Conservation (phyloP, 257 asterid genomes). For the Nicotiana tomentosiformis region DNA sequence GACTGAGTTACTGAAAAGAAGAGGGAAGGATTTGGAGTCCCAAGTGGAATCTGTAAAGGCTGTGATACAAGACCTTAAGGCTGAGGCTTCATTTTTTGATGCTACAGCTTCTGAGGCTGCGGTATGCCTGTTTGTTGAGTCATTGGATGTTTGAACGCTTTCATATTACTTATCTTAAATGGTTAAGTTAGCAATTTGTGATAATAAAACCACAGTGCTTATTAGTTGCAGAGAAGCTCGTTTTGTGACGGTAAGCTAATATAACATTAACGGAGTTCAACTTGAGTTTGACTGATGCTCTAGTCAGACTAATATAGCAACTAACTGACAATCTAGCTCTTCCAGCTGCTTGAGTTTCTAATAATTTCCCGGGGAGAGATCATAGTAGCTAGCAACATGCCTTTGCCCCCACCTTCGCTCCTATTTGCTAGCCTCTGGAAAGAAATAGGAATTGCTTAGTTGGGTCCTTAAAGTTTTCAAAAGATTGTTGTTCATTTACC, state of each 20-base stretch:
- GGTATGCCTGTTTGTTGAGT: constrained; percentile 34
- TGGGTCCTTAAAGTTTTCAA: background rate
- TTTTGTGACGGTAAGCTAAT: background rate
- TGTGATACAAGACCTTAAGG: constrained; percentile 60
- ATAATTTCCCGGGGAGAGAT: no score
- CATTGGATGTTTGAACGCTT: background rate
- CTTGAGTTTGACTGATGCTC: background rate
- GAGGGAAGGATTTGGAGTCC: constrained; percentile 56
- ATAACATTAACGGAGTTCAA: background rate
- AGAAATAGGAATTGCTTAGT: background rate
- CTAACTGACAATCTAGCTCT: background rate
- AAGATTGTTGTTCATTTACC: background rate
- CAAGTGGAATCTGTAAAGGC: constrained; percentile 68
- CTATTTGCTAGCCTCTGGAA: background rate
- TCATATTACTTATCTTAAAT: background rate
- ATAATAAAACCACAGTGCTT: background rate
- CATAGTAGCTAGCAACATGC: no score
- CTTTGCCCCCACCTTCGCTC: background rate
- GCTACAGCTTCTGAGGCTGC: constrained; percentile 68
- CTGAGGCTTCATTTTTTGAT: constrained; percentile 72
- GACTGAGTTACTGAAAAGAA: constrained; percentile 62
- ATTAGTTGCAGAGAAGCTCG: background rate
- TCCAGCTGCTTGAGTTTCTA: no score
- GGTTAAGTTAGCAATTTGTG: background rate
- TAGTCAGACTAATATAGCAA: background rate